Evolutionary conservation across 192 early-diverging fungal genomes (phyloP).

Genomic region (Rhizophagus prolifer): DNA sequence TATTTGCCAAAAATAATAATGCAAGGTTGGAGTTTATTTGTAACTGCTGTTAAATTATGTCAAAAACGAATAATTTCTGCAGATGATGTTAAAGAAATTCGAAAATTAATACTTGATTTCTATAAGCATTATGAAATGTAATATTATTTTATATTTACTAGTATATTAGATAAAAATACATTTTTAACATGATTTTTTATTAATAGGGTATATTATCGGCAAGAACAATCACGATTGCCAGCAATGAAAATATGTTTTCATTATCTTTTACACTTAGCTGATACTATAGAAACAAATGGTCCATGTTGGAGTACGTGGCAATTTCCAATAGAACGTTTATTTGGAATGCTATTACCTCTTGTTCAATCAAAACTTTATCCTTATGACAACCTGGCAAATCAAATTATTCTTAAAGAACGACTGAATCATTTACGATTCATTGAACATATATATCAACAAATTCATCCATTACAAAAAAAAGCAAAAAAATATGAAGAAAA

Average conservation of each 20-base stretch:
- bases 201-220: not conserved
- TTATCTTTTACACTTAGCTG: not conserved
- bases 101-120: not conserved
- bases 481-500: not conserved
- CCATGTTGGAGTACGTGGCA: not conserved
- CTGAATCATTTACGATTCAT: conserved; percentile 10
- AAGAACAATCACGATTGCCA: not conserved
- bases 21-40: not conserved
- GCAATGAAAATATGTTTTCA: conserved; percentile 12
- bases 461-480: not conserved
- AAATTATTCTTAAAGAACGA: not conserved
- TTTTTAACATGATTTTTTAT: not conserved
- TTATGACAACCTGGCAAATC: not conserved
- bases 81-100: not conserved
- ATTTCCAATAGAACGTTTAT: conserved; percentile 1
- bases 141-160: not conserved
- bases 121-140: conserved; percentile 9
- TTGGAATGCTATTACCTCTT: not conserved
- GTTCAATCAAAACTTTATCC: conserved; percentile 3
- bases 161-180: not conserved
- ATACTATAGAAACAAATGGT: conserved; percentile 5
- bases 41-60: not conserved
- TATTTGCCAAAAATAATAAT: not conserved
- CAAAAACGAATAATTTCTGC: not conserved
- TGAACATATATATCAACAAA: conserved; percentile 1